phyloP scores from a whole-genome alignment of 495 filamentous ascomycete genomes.

The Astrothelium subdiscretum region DNA sequence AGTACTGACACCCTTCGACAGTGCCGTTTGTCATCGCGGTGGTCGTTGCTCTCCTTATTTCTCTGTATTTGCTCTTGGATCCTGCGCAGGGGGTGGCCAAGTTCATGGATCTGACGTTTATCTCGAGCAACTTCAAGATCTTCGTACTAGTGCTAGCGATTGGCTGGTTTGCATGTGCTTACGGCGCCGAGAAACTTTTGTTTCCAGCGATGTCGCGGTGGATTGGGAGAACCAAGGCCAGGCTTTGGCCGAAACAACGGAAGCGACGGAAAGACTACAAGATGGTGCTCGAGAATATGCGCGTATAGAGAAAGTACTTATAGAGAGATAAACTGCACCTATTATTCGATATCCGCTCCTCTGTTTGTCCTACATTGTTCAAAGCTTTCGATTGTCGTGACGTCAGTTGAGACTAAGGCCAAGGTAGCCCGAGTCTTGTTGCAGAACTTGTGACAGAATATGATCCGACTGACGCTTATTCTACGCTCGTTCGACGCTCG shows the following conservation, averaged over 20 bases:
- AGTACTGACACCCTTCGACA: constrained; percentile 25
- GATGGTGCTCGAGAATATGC: constrained; percentile 62
- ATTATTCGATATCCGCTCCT: too few relatives aligned
- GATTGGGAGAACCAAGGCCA: constrained; percentile 47
- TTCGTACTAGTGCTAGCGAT: constrained; percentile 58
- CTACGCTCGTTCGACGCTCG: too few relatives aligned
- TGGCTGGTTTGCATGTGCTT: constrained; percentile 53
- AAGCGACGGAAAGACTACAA: constrained; percentile 89
- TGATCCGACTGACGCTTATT: neutral
- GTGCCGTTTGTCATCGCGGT: constrained; percentile 78
- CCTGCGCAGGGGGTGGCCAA: constrained; percentile 54
- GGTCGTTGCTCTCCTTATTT: constrained; percentile 49
- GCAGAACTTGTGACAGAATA: neutral
- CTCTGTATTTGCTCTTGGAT: constrained; percentile 63
- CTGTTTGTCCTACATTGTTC: neutral
- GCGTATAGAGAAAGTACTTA: constrained; percentile 19
- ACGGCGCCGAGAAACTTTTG: constrained; percentile 55
- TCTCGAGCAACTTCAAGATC: constrained; percentile 58
- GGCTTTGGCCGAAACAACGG: constrained; percentile 41
- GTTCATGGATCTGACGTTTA: constrained; percentile 75
- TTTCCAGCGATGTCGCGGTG: constrained; percentile 60
- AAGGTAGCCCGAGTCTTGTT: neutral
- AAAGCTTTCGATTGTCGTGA: neutral
- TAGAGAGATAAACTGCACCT: too few relatives aligned
- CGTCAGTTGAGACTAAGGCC: neutral